phyloP scores from a whole-genome alignment of 495 filamentous ascomycete species.

The Jackrogersella multiformis region DNA sequence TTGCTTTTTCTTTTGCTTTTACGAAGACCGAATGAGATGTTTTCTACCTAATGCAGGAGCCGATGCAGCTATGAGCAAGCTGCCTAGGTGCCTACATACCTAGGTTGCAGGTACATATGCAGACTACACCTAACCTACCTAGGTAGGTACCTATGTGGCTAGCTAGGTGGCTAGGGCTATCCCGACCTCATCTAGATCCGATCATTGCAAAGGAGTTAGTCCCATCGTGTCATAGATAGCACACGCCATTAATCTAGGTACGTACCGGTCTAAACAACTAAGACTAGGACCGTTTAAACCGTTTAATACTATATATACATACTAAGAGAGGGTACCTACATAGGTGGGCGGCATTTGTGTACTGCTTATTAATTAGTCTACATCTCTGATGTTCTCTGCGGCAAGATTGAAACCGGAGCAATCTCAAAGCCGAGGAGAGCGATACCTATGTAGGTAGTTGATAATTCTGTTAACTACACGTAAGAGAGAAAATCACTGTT shows the following conservation, averaged over 20 bases:
- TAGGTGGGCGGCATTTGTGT: too few relatives aligned
- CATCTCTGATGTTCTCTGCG: not conserved
- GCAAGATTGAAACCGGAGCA: not conserved
- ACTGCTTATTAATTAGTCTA: not conserved
- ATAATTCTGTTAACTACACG: too few relatives aligned
- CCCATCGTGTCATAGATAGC: not conserved
- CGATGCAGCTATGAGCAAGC: conserved; percentile 3
- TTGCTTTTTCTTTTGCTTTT: too few relatives aligned
- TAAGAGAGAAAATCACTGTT: not conserved
- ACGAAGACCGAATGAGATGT: conserved; percentile 34
- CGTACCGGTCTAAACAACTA: too few relatives aligned
- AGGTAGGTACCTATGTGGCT: too few relatives aligned
- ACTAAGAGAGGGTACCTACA: too few relatives aligned
- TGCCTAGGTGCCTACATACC: too few relatives aligned
- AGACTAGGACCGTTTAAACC: too few relatives aligned
- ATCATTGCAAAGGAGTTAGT: conserved; percentile 6
- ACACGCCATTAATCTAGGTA: too few relatives aligned
- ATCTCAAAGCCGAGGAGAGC: conserved; percentile 16
- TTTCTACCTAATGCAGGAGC: conserved; percentile 21
- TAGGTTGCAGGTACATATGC: too few relatives aligned
- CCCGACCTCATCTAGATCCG: conserved; percentile 1
- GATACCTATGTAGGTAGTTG: too few relatives aligned
- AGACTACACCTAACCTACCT: not conserved
- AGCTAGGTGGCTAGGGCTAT: not conserved
- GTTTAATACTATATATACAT: too few relatives aligned